These are phyloP conservation scores for Phragmites australis DNA, from an alignment of 176 grass and related monocot species.

Conservation along the genomic window DNA sequence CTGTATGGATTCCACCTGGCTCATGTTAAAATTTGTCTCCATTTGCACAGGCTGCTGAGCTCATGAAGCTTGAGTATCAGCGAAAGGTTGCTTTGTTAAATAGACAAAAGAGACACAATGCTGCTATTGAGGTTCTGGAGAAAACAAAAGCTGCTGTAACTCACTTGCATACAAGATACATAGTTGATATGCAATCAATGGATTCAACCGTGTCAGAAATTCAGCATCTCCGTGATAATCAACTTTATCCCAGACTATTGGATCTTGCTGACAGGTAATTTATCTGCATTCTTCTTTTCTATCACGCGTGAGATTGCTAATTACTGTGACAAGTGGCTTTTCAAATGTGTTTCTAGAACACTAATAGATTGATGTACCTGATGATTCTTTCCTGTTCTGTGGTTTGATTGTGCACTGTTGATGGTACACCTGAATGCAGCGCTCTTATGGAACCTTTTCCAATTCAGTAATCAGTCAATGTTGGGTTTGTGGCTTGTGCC, in stretches of 20 bases:
- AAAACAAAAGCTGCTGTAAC: slow-evolving; percentile 98
- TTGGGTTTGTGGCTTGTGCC: background rate
- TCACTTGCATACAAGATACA: slow-evolving; percentile 90
- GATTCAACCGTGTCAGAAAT: slow-evolving; percentile 98
- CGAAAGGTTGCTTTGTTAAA: slow-evolving; percentile 90
- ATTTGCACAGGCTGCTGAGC: slow-evolving; percentile 74
- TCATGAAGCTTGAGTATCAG: slow-evolving; percentile 99
- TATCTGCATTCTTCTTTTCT: slow-evolving; percentile 1
- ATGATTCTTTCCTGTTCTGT: background rate
- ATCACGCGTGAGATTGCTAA: background rate
- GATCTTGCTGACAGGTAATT: slow-evolving; percentile 81
- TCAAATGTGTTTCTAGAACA: slow-evolving; percentile 14
- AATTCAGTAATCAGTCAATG: background rate
- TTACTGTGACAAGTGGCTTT: background rate
- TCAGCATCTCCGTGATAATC: slow-evolving; percentile 84
- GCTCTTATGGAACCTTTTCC: background rate
- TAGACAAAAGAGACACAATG: slow-evolving; percentile 87
- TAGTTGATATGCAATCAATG: slow-evolving; percentile 99
- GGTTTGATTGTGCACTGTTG: background rate
- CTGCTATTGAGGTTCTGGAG: slow-evolving; percentile 71
- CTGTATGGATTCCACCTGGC: slow-evolving; percentile 13
- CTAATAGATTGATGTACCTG: background rate
- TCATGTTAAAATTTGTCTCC: background rate
- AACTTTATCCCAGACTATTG: slow-evolving; percentile 77
- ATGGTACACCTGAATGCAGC: background rate